Evolutionary conservation across 2,329 filamentous ascomycete species (phyloP), one percentile per base, ranked within the genome.

Genomic region (Paraconiothyrium sp.): DNA sequence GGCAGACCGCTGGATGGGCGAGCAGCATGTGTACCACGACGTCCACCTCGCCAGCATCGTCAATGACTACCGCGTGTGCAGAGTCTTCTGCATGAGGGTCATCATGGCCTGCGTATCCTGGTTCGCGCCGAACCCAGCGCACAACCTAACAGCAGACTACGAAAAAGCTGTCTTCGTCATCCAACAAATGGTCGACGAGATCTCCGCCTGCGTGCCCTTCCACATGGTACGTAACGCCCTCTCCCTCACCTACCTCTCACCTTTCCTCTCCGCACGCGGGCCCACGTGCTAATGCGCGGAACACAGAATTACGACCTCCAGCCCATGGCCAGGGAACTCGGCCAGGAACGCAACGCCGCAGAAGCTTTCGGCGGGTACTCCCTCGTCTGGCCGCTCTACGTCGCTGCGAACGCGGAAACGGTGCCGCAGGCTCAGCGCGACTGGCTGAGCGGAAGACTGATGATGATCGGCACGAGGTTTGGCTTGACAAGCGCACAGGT

Each of bases 381-480:
- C 13, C 68, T 80, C 54, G 76, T 80, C 3, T 80, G 78, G 78
- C 79, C 79, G 2, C 67, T 81, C 1, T 80, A 77, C 52, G 77
- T 80, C 16, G 73, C 75, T 7, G 71, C 74, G 9, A 78, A 79
- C 43, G 74, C 78, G 0, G 76, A 79, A 34, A 76, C 70, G 0
- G 69, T 80, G 6, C 70, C 77, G 1, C 71, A 76, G 52, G 63
- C 63, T 7, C 79, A 81, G 58, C 70, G 73, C 20, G 69, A 76
- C 37, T 81, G 79, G 79, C 60, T 81, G 2, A 65, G 69, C 1
- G 74, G 75, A 16, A 70, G 77, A 16, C 64, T 81, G n/a, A 70
- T 68, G 13, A 65, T 73, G 34, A 79, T 81, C 24, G 78, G 78
- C 0, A 73, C 63, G 0, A 70, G 68, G 61, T 81, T 78, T 62